Base-by-base conservation (phyloP, 257 asterid genomes). In the Gentiana macrophylla region DNA sequence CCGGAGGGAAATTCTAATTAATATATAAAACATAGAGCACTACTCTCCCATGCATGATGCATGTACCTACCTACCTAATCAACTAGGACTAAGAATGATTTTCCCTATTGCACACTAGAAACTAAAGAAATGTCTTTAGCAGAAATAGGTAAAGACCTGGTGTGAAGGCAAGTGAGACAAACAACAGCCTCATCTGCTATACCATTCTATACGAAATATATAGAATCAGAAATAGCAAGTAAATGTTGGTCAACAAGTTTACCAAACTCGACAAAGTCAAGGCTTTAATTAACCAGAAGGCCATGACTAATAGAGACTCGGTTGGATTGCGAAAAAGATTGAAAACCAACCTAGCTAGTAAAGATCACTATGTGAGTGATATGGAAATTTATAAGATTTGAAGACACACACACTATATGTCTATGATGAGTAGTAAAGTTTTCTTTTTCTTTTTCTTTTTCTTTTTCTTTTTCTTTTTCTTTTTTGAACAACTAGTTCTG, bases 281-380 rank as follows among this genome's bases (percentile, higher is more conserved):
- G 1, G 54, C 2, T 5, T 53, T 37, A 36, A 49, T 12, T 0
- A 60, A 24, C 62, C 71, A 66, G 5, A 60, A 4, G 1, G 69
- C 47, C 66, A 60, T 37, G 45, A 34, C 32, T 11, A 53, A 6
- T 1, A 67, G 52, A 4, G 71, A 55, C 7, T 60, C 15, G 0
- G 24, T 10, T 0, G 71, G 71, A 49, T 38, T 35, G 3, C 56
- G 66, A 13, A 24, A 3, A 1, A 68, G 51, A 12, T 9, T 4
- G 10, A 62, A 0, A 12, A 53, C 56, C 3, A 58, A 12, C 13
- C 54, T 45, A 4, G 13, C 24, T 15, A 15, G 24, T 3, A 15
- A 68, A 62, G 35, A 68, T 24, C n/a, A 47, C 53, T 9, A 57
- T 24, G 2, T 68, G 69, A 3, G 46, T 46, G 32, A 8, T 32